Conservation (phyloP, 2,329 filamentous ascomycete species). For the Chrysoporthe puriensis region DNA sequence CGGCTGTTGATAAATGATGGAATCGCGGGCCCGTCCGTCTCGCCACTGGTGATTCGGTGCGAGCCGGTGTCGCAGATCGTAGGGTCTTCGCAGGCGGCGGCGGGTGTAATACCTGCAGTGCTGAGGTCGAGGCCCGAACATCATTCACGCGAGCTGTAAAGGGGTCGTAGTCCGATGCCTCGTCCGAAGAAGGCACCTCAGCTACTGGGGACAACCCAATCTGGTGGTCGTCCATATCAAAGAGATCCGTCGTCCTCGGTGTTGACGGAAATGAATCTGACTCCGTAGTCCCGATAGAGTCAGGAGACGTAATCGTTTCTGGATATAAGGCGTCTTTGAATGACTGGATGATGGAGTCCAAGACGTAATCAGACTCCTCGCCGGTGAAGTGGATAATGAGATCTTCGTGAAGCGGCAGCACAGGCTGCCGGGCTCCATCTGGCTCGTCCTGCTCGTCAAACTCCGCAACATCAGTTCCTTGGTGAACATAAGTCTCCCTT, state of each 20-base stretch:
- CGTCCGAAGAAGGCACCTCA: conserved; percentile 27
- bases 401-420: conserved; percentile 59
- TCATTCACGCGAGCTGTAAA: conserved; percentile 38
- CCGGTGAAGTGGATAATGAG: conserved; percentile 58
- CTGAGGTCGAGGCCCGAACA: conserved; percentile 1
- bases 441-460: conserved; percentile 26
- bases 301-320: conserved; percentile 10
- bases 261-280: conserved; percentile 28
- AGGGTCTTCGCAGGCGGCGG: conserved; percentile 33
- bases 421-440: conserved; percentile 42
- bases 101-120: conserved; percentile 34
- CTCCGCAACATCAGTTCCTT: conserved; percentile 43
- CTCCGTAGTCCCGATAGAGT: conserved; percentile 17
- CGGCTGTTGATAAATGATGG: conserved; percentile 47
- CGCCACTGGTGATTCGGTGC: conserved; percentile 36
- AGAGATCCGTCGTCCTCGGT: conserved; percentile 20
- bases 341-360: conserved; percentile 52
- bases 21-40: conserved; percentile 42
- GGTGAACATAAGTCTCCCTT: conserved; percentile 42
- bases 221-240: conserved; percentile 24
- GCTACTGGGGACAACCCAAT: conserved; percentile 18
- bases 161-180: conserved; percentile 51
- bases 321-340: conserved; percentile 48
- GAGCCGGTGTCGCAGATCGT: conserved; percentile 45
- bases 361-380: conserved; percentile 44